phyloP scores from a whole-genome alignment of 1,284 basidiomycete species.

The Melampsora americana region DNA sequence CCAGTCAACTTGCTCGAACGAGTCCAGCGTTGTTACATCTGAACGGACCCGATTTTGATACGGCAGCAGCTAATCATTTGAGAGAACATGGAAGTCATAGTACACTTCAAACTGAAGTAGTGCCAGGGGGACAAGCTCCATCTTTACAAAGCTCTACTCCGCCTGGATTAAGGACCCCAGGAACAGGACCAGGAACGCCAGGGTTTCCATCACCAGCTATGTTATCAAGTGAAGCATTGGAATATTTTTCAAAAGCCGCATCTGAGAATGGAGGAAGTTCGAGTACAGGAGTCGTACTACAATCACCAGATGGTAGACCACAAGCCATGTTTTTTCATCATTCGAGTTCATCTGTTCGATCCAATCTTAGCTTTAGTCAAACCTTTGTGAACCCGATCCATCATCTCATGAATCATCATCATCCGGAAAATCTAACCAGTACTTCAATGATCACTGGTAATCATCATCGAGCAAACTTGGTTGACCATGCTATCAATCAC shows the following conservation, averaged over 20 bases:
- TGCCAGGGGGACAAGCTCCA: background rate
- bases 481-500: background rate
- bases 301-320: conserved; percentile 36
- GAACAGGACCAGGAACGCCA: conserved; percentile 40
- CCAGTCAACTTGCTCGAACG: conserved; percentile 19
- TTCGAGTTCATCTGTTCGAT: conserved; percentile 27
- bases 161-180: conserved; percentile 34
- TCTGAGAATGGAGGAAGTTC: conserved; percentile 35
- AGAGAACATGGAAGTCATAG: conserved; percentile 12
- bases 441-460: too few species aligned
- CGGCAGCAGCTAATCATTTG: conserved; percentile 31
- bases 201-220: conserved; percentile 34
- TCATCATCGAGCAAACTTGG: background rate
- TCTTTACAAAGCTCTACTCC: conserved; percentile 32
- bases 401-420: too few species aligned
- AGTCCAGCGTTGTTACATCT: conserved; percentile 14
- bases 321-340: conserved; percentile 44
- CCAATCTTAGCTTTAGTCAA: too few species aligned
- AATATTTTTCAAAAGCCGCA: conserved; percentile 43
- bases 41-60: conserved; percentile 26
- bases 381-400: too few species aligned
- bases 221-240: conserved; percentile 38
- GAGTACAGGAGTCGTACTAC: conserved; percentile 34
- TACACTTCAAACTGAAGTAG: conserved; percentile 2
- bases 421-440: too few species aligned